phyloP scores from a whole-genome alignment of 2,329 filamentous ascomycete genomes.

The Coniochaeta ligniaria region DNA sequence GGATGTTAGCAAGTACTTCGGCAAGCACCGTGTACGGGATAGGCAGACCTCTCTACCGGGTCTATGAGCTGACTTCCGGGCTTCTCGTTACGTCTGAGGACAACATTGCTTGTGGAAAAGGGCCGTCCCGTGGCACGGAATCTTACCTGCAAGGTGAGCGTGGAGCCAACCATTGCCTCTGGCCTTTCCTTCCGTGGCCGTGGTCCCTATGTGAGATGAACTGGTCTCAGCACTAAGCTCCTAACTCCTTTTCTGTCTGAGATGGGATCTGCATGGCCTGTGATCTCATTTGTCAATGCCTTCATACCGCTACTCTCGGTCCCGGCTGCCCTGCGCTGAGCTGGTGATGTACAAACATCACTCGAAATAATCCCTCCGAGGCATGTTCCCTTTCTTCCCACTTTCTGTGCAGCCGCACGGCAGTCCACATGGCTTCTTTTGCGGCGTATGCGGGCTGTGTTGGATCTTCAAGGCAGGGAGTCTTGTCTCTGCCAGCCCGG shows the following conservation, averaged over 20 bases:
- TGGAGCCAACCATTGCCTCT: background rate
- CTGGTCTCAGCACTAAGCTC: background rate
- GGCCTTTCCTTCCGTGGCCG: background rate
- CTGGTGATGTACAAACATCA: conserved; percentile 3
- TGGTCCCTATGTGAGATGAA: background rate
- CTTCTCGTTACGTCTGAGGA: background rate
- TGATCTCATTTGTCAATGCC: background rate
- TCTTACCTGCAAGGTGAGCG: background rate
- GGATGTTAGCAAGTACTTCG: background rate
- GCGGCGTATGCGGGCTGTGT: background rate
- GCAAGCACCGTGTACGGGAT: background rate
- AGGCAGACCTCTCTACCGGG: background rate
- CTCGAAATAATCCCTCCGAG: background rate
- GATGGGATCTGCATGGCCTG: background rate
- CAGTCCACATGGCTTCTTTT: conserved; percentile 7
- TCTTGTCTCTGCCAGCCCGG: conserved; percentile 1
- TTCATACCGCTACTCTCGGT: background rate
- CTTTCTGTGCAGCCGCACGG: conserved; percentile 6
- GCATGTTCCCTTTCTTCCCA: conserved; percentile 1
- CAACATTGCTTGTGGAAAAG: conserved; percentile 2
- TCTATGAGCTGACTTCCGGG: background rate
- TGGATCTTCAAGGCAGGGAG: background rate
- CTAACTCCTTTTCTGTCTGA: conserved; percentile 3
- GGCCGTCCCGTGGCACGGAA: conserved; percentile 8
- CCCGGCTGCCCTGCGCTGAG: background rate